A percentile compares a stretch with the other conserved stretches of the same genome.
phyloP scores from a whole-genome alignment of 2,329 filamentous ascomycete species.

The Fusarium zealandicum region DNA sequence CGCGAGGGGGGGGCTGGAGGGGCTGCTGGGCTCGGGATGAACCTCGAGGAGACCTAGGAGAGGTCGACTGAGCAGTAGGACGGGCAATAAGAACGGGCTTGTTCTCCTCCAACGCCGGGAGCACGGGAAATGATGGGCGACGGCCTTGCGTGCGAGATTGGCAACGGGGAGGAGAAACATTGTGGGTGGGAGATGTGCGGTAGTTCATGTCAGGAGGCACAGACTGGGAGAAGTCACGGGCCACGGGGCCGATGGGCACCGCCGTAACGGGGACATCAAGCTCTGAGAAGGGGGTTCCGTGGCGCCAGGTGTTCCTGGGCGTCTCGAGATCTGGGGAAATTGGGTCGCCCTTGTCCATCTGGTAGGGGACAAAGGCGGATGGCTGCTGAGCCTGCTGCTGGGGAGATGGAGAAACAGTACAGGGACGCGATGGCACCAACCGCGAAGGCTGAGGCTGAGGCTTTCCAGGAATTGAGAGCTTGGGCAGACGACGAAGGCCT shows the following conservation, averaged over 20 bases:
- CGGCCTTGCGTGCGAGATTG: conserved; percentile 65
- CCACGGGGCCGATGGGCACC: conserved; percentile 73
- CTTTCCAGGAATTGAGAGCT: conserved; percentile 64
- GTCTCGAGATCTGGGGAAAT: conserved; percentile 65
- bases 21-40: conserved; percentile 48
- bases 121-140: conserved; percentile 71
- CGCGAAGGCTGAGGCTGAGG: conserved; percentile 40
- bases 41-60: conserved; percentile 48
- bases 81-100: conserved; percentile 51
- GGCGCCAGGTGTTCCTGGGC: conserved; percentile 69
- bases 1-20: conserved; percentile 61
- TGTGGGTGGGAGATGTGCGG: conserved; percentile 53
- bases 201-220: conserved; percentile 95
- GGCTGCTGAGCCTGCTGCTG: conserved; percentile 40
- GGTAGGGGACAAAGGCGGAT: conserved; percentile 55
- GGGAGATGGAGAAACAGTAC: conserved; percentile 40
- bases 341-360: conserved; percentile 60
- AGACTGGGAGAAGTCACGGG: conserved; percentile 84
- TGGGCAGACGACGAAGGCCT: conserved; percentile 66
- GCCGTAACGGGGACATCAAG: conserved; percentile 86
- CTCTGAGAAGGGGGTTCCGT: conserved; percentile 88
- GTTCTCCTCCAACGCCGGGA: conserved; percentile 75
- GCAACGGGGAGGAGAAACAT: conserved; percentile 52
- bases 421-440: conserved; percentile 41
- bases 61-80: conserved; percentile 42